phyloP scores from a whole-genome alignment of 768 basidiomycete species.

The Pleurotus giganteus region DNA sequence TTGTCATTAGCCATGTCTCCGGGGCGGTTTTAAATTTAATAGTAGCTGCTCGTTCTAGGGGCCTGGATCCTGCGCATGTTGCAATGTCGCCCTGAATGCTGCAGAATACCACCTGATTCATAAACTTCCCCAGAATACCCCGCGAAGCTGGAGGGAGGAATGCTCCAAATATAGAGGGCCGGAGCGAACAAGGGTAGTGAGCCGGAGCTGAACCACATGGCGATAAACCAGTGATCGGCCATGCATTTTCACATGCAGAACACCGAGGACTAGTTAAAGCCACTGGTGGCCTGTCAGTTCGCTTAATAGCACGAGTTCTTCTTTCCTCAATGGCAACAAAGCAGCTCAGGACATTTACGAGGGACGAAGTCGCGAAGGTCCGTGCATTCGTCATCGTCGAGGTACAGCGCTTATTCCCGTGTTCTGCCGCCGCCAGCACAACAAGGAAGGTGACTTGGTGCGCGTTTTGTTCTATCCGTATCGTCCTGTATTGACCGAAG shows the following conservation, averaged over 20 bases:
- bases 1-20: too few relatives aligned
- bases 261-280: too few relatives aligned
- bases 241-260: too few relatives aligned
- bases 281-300: too few relatives aligned
- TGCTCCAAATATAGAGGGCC: neutral
- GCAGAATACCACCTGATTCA: too few relatives aligned
- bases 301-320: neutral
- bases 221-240: too few relatives aligned
- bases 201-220: neutral
- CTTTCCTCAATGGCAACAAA: slow-evolving; percentile 26
- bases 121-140: neutral
- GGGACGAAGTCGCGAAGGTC: slow-evolving; percentile 32
- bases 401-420: neutral
- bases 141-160: too few relatives aligned
- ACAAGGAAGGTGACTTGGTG: slow-evolving; percentile 73
- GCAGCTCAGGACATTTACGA: slow-evolving; percentile 24
- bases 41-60: too few relatives aligned
- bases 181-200: neutral
- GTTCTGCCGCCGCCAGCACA: slow-evolving; percentile 59
- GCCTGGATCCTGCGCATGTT: too few relatives aligned
- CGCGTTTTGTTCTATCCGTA: slow-evolving; percentile 17
- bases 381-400: neutral
- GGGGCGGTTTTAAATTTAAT: too few relatives aligned
- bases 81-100: neutral
- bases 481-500: neutral